A percentile compares a stretch with the other conserved stretches of the same genome.
phyloP scores from a whole-genome alignment of 148 eudicot species.

The Rhododendron vialii region DNA sequence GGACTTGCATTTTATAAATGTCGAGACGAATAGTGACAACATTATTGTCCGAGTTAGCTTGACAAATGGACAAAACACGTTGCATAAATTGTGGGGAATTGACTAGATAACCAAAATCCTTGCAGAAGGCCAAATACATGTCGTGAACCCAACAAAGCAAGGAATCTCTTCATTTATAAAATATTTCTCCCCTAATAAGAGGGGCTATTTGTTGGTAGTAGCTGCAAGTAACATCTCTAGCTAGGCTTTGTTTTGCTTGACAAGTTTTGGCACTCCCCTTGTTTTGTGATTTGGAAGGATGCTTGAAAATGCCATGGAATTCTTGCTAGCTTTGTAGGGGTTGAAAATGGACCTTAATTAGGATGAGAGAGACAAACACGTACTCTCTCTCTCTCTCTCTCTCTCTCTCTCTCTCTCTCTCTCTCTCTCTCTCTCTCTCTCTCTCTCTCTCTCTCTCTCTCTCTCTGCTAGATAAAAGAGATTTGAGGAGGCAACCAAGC shows the following conservation, averaged over 20 bases:
- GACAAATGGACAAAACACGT: background rate
- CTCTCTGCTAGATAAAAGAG: too few relatives aligned
- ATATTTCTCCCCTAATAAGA: background rate
- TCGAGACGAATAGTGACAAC: background rate
- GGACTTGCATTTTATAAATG: background rate
- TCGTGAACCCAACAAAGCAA: background rate
- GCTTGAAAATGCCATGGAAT: background rate
- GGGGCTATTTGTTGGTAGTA: background rate
- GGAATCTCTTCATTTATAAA: slow-evolving; percentile 3
- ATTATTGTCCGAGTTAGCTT: background rate
- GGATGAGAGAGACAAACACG: background rate
- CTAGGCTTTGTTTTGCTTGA: background rate
- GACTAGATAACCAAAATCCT: background rate
- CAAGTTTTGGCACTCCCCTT: background rate
- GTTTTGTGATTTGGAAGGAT: background rate
- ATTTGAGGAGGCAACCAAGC: too few relatives aligned
- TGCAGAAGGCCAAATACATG: background rate
- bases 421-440: background rate
- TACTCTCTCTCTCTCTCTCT: too few relatives aligned
- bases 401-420: background rate
- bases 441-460: too few relatives aligned
- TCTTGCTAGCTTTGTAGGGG: background rate
- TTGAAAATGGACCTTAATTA: background rate
- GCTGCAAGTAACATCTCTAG: background rate
- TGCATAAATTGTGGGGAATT: background rate